Base-by-base conservation (phyloP, 768 basidiomycete species). In the Russula dissimulans region DNA sequence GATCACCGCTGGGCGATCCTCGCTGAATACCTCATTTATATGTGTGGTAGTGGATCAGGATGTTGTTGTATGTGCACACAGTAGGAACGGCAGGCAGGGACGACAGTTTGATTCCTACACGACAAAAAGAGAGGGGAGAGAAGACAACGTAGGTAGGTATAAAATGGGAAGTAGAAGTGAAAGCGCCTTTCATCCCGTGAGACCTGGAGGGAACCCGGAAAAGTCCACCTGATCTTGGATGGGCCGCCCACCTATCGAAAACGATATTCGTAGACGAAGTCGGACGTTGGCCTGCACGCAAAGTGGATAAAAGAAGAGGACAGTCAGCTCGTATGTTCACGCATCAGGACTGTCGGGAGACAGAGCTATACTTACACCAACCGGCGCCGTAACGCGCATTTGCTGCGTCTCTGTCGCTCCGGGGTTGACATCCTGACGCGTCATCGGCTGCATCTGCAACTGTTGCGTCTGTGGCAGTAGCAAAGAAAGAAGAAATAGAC, bases 381-480 rank as follows among this genome's bases (percentile, higher is more conserved):
- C 79, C 3, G 92, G 93, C 11, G 93, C 91, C 32, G 90, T 78
- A 42, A 99, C 84, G 10, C 93, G 82, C 89, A 99, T 88, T 70
- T 95, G 92, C 70, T 98, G 97, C 10, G 94, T 95, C 72, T 98
- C 95, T 15, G 83, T 81, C 9, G 83, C 75, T 1, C 93, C 91
- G 0, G 91, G 86, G 38, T 73, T 75, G 45, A 99, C 79, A 54
- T 82, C 86, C 11, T 86, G 78, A 71, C 86, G 93, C 5, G 93
- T 93, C 89, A 98, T 97, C 6, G 95, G 92, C 59, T 93, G 78
- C 95, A 99, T 99, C 71, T 97, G 95, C 57, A 99, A 72, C 71
- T 97, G 94, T 74, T 97, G 95, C 0, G 94, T 90, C 92, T 98
- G 68, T 3, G 58, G 48, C 11, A 34, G 22, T 34, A n/a, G 48